Conservation (phyloP, 2,329 filamentous ascomycete species). For the Fusarium caatingaense region DNA sequence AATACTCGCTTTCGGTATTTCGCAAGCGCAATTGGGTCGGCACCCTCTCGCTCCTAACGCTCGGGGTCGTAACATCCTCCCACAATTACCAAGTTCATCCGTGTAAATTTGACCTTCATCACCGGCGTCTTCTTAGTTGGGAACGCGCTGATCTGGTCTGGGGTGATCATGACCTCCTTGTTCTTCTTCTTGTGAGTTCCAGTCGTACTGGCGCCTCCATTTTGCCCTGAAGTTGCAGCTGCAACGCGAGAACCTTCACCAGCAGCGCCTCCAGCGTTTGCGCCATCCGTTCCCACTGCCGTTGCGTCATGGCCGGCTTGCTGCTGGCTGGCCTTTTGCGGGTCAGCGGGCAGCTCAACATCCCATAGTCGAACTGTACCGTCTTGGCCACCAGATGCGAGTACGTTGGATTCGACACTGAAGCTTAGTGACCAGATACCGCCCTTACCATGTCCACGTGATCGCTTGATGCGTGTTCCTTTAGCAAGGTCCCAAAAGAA, state of each 20-base stretch:
- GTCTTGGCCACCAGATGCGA: conserved; percentile 91
- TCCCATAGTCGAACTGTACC: conserved; percentile 96
- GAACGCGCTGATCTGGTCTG: conserved; percentile 95
- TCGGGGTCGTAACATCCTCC: conserved; percentile 76
- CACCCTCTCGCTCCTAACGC: conserved; percentile 49
- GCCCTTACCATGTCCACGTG: conserved; percentile 91
- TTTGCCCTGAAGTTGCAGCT: conserved; percentile 44
- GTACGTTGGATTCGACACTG: conserved; percentile 89
- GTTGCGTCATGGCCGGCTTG: conserved; percentile 58
- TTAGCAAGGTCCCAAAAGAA: conserved; percentile 94
- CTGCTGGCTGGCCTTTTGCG: conserved; percentile 66
- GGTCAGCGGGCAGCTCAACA: conserved; percentile 77
- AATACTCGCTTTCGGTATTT: conserved; percentile 24
- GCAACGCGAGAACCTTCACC: conserved; percentile 48
- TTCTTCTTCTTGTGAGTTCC: conserved; percentile 75
- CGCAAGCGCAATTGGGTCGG: conserved; percentile 21
- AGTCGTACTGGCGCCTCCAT: conserved; percentile 45
- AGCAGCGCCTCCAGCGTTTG: conserved; percentile 43
- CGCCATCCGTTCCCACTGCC: conserved; percentile 56
- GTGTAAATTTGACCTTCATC: conserved; percentile 91
- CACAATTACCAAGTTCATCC: conserved; percentile 93
- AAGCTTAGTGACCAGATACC: conserved; percentile 95
- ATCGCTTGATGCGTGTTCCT: conserved; percentile 87
- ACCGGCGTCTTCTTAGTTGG: conserved; percentile 96
- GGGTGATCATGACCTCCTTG: conserved; percentile 89